Evolutionary conservation across 2,329 filamentous ascomycete species (phyloP), one percentile per base, ranked within the genome.

Genomic region (Epichloe aotearoae): DNA sequence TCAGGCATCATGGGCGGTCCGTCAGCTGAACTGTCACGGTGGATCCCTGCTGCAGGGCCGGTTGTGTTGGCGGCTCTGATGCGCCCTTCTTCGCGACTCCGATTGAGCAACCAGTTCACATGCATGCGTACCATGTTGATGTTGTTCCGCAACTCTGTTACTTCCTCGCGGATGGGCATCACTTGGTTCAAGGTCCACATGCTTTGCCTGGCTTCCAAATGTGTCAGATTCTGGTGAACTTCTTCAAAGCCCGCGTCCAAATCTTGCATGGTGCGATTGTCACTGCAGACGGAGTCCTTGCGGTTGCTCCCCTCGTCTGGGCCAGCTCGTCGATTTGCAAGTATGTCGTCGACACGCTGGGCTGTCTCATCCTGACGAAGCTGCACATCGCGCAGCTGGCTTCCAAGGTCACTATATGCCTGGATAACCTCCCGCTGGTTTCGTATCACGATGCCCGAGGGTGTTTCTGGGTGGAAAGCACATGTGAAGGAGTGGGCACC

Each of bases 181-280:
- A 78, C 75, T 61, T 82, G 77, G 57, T 80, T 82, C 59, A 82
- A 71, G 8, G 80, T 71, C 71, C 78, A 75, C 64, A 80, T 75
- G 34, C 73, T 78, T 59, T 82, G 78, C 46, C 77, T 73, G 3
- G 74, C 75, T 58, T 82, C 79, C 47, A 80, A 69, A 52, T 81
- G 78, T 19, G 73, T 75, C 38, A 82, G 58, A 41, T 73, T 74
- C 50, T 77, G 73, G 47, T 77, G 75, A 3, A 83, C 64, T 46
- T 77, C 73, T 56, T 79, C 76, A 41, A 82, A 74, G 4, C 69
- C 67, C 30, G 66, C 66, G 48, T 69, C 67, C 20, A 69, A 54
- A 48, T 69, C 63, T 69, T 76, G 61, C 60, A 72, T 69, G 5
- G 67, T 68, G 26, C 67, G 61, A 30, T 62, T 65, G 57, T 80